Conservation (phyloP, 345 rosid species). For the Eucalyptus urophylla region DNA sequence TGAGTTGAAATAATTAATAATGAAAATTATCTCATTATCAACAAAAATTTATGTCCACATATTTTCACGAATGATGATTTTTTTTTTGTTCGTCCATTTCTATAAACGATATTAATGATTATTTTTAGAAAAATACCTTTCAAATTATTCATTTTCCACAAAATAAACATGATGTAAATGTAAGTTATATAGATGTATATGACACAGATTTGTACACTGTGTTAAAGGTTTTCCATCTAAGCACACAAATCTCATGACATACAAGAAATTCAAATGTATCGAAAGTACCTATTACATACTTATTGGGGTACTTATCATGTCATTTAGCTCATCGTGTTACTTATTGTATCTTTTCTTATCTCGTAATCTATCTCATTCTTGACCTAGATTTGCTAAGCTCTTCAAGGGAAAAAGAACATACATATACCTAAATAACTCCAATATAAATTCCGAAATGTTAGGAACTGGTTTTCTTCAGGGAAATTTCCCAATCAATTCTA, state of each 20-base stretch:
- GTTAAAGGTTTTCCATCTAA: not conserved
- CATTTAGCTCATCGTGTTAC: not conserved
- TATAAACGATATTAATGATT: accelerated
- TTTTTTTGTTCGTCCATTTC: accelerated
- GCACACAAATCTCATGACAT: not conserved
- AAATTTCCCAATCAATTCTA: no score
- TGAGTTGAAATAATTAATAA: no score
- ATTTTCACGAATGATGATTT: no score
- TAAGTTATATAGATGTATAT: not conserved
- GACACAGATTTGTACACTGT: accelerated
- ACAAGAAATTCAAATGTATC: not conserved
- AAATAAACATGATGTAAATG: accelerated
- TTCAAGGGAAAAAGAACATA: not conserved
- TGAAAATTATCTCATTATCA: not conserved
- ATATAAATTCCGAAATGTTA: not conserved
- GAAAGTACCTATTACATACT: not conserved
- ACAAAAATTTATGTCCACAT: not conserved
- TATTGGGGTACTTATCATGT: not conserved
- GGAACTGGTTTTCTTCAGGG: accelerated
- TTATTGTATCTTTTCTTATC: not conserved
- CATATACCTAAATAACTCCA: accelerated
- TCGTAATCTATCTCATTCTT: not conserved
- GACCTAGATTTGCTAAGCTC: not conserved
- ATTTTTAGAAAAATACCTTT: accelerated
- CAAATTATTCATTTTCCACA: accelerated